Evolutionary conservation across 2,329 filamentous ascomycete genomes (phyloP), one percentile per base, ranked within the genome.

Genomic region (Fusarium succisae): DNA sequence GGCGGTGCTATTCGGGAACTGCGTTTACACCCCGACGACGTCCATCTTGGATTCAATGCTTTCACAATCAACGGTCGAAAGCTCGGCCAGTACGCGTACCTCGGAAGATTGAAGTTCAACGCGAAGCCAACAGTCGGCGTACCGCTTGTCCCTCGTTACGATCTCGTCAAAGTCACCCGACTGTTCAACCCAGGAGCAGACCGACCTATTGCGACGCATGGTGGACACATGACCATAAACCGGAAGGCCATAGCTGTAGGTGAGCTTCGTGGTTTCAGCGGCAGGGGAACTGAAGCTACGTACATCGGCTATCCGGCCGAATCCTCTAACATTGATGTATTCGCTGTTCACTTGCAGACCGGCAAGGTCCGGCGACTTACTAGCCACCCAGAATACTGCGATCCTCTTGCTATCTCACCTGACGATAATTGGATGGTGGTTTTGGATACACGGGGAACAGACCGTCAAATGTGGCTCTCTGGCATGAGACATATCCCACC

Each of bases 271-370:
- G 84, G 85, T 5, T 87, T 86, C 70, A 84, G 64, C 8, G 84
- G 84, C 10, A 79, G 75, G 3, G 84, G 85, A 2, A 76, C 79
- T 6, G 84, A 86, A 65, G 77, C 83, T 15, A 81, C 78, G 1
- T 86, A 86, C 70, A 76, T 86, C 8, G 84, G 85, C 6, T 79
- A 77, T 44, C 77, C 82, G 1, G 59, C 55, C 8, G 85, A 87
- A 71, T 84, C 84, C 3, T 82, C 76, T 72, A 87, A 86, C 56
- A 83, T 86, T 60, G 85, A 87, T 69, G 74, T 86, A 11, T 86
- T 82, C 60, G 84, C 84, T 14, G 81, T 80, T 22, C 75, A 86
- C 54, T 60, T 86, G 7, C 63, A 68, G 1, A 86, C 84, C 1
- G 85, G 85, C 12, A 65, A 57, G 1, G 80, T 86, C 6, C 80